These are phyloP conservation scores for Piper longum DNA, from an alignment of 164 flowering plant genomes.

Conservation along the genomic window DNA sequence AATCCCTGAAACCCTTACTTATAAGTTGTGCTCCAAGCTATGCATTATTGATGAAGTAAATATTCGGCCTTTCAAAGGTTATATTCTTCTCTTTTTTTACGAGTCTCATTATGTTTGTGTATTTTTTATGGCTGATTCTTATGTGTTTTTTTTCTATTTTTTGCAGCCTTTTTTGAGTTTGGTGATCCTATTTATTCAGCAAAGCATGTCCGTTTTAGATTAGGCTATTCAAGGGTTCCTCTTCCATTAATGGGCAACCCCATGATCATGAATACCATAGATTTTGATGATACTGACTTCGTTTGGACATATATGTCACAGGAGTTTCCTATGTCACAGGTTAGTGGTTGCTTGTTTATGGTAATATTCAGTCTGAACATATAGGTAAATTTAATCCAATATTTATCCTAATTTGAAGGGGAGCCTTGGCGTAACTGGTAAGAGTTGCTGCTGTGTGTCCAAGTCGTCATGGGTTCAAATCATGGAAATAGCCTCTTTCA, in stretches of 20 bases:
- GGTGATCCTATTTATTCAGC: constrained; percentile 41
- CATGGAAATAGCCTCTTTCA: too few relatives aligned
- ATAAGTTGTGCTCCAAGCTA: constrained; percentile 33
- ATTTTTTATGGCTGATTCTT: not conserved
- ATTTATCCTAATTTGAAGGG: not conserved
- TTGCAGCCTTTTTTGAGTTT: constrained; percentile 34
- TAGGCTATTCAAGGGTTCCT: constrained; percentile 23
- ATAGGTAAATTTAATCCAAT: too few relatives aligned
- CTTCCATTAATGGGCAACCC: constrained; percentile 4
- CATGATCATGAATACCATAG: constrained; percentile 3
- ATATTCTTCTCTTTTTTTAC: constrained; percentile 1
- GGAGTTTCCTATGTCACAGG: constrained; percentile 39
- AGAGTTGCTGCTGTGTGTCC: too few relatives aligned
- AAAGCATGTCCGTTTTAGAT: constrained; percentile 32
- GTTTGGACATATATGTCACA: constrained; percentile 35
- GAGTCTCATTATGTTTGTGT: not conserved
- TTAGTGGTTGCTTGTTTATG: not conserved
- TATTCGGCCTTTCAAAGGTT: constrained; percentile 75
- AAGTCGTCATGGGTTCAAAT: too few relatives aligned
- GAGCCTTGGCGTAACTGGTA: too few relatives aligned
- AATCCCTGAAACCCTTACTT: constrained; percentile 64
- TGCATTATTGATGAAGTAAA: constrained; percentile 57
- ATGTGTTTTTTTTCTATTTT: not conserved
- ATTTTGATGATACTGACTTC: constrained; percentile 11
- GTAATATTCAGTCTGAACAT: not conserved